Conservation (phyloP, 352 stramenopile genomes). For the Phytophthora europaea region DNA sequence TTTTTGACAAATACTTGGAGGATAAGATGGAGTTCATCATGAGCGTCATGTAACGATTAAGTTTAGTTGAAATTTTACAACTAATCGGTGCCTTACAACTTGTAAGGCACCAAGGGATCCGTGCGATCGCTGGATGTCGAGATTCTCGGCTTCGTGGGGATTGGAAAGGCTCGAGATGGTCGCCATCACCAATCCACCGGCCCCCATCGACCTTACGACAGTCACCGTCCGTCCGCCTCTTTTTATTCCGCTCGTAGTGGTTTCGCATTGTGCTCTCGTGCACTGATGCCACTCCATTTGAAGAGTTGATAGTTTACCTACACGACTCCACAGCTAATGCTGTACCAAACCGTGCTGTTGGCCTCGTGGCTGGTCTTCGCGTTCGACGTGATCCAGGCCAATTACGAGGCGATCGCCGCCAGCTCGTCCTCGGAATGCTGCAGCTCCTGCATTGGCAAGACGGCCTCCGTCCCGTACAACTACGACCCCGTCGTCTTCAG, state of each 20-base stretch:
- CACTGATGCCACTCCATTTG: slow-evolving; percentile 14
- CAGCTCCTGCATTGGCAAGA: slow-evolving; percentile 75
- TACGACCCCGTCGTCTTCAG: slow-evolving; percentile 75
- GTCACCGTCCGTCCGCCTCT: slow-evolving; percentile 20
- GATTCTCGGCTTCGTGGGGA: not conserved
- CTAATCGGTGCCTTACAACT: too few relatives aligned
- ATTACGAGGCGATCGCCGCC: slow-evolving; percentile 15
- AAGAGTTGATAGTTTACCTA: slow-evolving; percentile 2
- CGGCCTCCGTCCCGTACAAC: slow-evolving; percentile 57
- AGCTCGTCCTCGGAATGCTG: slow-evolving; percentile 53
- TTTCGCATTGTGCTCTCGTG: slow-evolving; percentile 19
- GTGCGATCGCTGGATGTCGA: not conserved
- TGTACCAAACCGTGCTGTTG: slow-evolving; percentile 6
- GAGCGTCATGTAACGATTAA: not conserved
- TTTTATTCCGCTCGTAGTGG: slow-evolving; percentile 26
- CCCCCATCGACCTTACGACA: slow-evolving; percentile 27
- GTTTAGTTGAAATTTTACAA: too few relatives aligned
- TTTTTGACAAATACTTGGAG: not conserved
- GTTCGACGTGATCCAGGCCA: slow-evolving; percentile 14
- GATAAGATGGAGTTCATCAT: not conserved
- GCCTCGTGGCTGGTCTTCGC: slow-evolving; percentile 6
- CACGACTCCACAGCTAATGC: slow-evolving; percentile 15
- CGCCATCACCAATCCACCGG: slow-evolving; percentile 9
- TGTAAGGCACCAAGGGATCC: not conserved
- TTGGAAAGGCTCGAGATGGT: slow-evolving; percentile 22